Percentiles rank a stretch among this genome's conserved stretches.
Evolutionary conservation across 257 asterid genomes (phyloP).

Genomic region (Lycium barbarum): DNA sequence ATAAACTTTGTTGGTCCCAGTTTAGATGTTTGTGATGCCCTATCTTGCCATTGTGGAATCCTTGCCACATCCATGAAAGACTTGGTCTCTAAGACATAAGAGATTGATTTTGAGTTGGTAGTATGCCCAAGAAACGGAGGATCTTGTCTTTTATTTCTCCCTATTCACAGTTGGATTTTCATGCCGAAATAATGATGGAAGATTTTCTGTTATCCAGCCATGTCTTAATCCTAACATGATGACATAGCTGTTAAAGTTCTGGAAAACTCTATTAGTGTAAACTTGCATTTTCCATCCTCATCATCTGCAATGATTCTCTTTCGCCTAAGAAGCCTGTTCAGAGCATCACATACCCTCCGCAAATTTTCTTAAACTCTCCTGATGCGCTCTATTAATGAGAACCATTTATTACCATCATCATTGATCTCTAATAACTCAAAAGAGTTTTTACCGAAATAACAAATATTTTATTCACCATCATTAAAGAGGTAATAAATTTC

Average conservation of each 20-base stretch:
- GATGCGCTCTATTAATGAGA: background rate
- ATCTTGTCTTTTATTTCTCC: background rate
- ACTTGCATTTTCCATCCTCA: background rate
- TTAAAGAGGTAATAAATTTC: too few relatives aligned
- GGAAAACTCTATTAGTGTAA: too few relatives aligned
- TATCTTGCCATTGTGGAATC: background rate
- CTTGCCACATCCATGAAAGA: background rate
- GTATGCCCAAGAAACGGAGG: background rate
- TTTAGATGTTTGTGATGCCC: background rate
- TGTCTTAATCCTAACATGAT: background rate
- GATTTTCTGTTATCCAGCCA: background rate
- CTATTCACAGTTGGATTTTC: background rate
- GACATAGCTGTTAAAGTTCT: background rate
- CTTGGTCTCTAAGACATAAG: background rate
- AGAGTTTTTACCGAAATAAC: too few relatives aligned
- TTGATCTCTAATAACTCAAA: background rate
- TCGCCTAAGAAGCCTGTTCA: background rate
- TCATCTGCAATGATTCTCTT: background rate
- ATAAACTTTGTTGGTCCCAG: background rate
- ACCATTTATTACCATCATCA: background rate
- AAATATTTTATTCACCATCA: too few relatives aligned
- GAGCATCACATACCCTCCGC: background rate
- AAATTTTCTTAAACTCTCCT: background rate
- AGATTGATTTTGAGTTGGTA: background rate
- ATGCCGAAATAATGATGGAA: background rate